Evolutionary conservation across 441 rosid species (phyloP), one percentile per base, ranked within the genome.

Genomic region (California macrophylla): DNA sequence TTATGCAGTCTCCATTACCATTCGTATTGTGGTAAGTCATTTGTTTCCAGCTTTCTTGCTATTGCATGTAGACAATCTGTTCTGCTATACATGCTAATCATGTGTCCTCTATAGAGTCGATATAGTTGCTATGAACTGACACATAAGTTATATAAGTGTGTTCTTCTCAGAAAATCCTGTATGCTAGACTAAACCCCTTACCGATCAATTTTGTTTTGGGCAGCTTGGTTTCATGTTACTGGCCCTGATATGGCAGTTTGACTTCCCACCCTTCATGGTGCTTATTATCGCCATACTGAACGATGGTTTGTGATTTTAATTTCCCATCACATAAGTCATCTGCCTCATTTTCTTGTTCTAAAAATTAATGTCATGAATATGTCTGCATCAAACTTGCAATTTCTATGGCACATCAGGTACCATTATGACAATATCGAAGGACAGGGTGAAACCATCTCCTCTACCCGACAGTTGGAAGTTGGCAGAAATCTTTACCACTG

Each of bases 251-350:
- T 84, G 87, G 87, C 3, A 80, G 36, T 84, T 84, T 18, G 87
- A 84, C 50, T 84, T 84, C 80, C 84, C 85, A 29, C 87, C 87
- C 40, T 84, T 84, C 79, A 82, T 84, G 85, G 84, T 84, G 72
- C 77, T 84, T 70, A 84, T 84, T 15, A 84, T 84, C 30, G 84
- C 84, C 23, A 82, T 80, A 66, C 85, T 82, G 36, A 82, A 84
- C 20, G 83, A 84, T 66, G 84, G 87, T 83, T 38, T 20, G 86
- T 78, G 56, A 40, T 12, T 36, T 16, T 47, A 28, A 23, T 66
- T 15, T 12, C 4, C 4, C 20, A 13, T 36, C 61, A 40, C 56
- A 45, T 2, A 47, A 47, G 0, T 13, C 47, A 13, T 42, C 50
- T 42, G 20, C 56, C 6, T 12, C 56, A 15, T 47, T 47, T 47